A percentile compares a stretch with the other conserved stretches of the same genome.
These are phyloP conservation scores for Helianthus tuberosus DNA, from an alignment of 129 eudicot genomes.

Conservation along the genomic window DNA sequence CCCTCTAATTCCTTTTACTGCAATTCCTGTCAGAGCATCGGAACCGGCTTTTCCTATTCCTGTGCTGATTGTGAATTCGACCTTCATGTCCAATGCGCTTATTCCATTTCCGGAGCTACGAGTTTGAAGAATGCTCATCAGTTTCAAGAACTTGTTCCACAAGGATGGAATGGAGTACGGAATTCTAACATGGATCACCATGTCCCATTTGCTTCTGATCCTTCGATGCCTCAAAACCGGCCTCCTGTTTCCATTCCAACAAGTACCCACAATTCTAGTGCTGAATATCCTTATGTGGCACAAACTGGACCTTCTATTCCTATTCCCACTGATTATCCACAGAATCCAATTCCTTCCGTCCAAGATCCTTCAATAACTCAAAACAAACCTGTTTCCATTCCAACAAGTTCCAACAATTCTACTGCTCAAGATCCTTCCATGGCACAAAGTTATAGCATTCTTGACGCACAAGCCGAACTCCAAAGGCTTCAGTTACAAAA, in stretches of 20 bases:
- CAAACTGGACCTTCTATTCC: constrained; percentile 22
- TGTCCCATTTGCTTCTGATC: constrained; percentile 3
- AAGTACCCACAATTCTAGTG: constrained; percentile 1
- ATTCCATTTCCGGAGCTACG: constrained; percentile 32
- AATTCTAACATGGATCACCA: constrained; percentile 1
- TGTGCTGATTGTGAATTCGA: constrained; percentile 68
- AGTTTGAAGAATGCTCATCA: constrained; percentile 32
- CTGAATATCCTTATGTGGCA: constrained; percentile 1
- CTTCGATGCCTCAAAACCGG: constrained; percentile 5
- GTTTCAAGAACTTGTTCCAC: constrained; percentile 29
- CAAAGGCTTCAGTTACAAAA: constrained; percentile 36
- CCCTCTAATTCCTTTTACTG: constrained; percentile 62
- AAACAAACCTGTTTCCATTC: constrained; percentile 14
- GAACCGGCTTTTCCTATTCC: constrained; percentile 62
- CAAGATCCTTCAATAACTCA: neutral
- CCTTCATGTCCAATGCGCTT: constrained; percentile 68
- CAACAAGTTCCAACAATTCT: neutral
- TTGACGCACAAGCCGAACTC: constrained; percentile 32
- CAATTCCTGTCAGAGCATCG: constrained; percentile 50
- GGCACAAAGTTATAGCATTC: constrained; percentile 25
- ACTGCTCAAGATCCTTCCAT: neutral
- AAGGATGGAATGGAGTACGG: constrained; percentile 25
- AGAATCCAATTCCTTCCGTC: neutral
- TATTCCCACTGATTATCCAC: neutral
- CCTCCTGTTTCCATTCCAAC: constrained; percentile 24